phyloP scores from a whole-genome alignment of 305 asterid genomes.

The Fraxinus floribunda region DNA sequence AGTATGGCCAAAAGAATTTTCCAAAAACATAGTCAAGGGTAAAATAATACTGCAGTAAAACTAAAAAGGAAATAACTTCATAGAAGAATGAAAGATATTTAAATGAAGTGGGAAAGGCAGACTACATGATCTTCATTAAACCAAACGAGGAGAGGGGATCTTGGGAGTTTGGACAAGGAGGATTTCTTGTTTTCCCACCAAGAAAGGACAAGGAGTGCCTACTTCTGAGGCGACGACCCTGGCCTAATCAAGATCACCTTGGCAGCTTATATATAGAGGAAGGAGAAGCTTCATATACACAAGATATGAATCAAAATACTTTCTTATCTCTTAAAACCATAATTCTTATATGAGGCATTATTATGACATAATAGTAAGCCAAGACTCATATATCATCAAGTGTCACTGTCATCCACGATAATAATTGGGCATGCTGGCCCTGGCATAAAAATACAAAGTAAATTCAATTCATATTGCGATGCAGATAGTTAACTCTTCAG shows the following conservation, averaged over 20 bases:
- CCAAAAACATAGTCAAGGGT: not conserved
- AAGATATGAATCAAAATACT: not conserved
- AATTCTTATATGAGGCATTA: not conserved
- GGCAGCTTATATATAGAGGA: not conserved
- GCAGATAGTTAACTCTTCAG: not conserved
- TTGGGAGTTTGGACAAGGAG: not conserved
- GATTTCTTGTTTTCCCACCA: not conserved
- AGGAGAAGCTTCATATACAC: not conserved
- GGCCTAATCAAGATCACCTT: not conserved
- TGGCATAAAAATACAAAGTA: not conserved
- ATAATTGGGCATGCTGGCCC: not conserved
- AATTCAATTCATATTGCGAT: not conserved
- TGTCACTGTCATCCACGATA: not conserved
- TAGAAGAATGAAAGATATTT: not conserved
- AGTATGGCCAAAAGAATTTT: not conserved
- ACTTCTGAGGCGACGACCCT: not conserved
- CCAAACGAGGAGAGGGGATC: not conserved
- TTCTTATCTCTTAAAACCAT: not conserved
- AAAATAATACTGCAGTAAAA: not conserved
- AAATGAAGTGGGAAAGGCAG: not conserved
- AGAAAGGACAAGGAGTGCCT: not conserved
- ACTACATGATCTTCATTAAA: not conserved
- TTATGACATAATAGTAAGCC: not conserved
- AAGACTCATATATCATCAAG: not conserved
- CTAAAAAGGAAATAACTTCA: not conserved